Evolutionary conservation across 1,284 basidiomycete species (phyloP).

Genomic region (Neonothopanus nambi): DNA sequence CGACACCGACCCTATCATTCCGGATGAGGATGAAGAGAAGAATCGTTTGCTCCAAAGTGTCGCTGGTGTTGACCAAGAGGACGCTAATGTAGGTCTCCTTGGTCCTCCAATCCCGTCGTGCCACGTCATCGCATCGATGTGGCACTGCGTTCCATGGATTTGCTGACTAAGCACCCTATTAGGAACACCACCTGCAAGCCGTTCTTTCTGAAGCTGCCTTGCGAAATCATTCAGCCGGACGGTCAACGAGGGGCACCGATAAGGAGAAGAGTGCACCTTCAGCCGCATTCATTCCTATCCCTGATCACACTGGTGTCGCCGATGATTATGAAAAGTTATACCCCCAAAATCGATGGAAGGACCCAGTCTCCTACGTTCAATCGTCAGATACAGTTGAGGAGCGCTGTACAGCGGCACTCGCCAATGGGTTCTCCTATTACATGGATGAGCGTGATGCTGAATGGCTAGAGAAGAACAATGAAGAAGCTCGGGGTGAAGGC

Average conservation of each 20-base stretch:
- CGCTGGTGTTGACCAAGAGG: constrained; percentile 80
- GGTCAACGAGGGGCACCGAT: constrained; percentile 39
- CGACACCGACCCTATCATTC: constrained; percentile 79
- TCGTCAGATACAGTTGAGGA: constrained; percentile 92
- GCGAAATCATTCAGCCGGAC: constrained; percentile 46
- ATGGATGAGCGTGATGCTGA: constrained; percentile 96
- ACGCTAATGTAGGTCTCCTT: constrained; percentile 75
- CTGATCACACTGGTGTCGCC: constrained; percentile 83
- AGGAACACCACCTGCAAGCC: constrained; percentile 95
- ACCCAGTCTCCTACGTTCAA: constrained; percentile 80
- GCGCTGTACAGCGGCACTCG: constrained; percentile 52
- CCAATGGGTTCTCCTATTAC: constrained; percentile 79
- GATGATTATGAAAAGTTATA: constrained; percentile 78
- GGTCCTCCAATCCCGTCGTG: constrained; percentile 29
- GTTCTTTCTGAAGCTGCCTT: constrained; percentile 75
- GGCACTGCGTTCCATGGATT: constrained; percentile 54
- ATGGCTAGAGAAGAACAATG: constrained; percentile 93
- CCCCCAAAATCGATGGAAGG: constrained; percentile 65
- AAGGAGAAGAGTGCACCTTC: constrained; percentile 42
- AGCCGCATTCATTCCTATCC: constrained; percentile 86
- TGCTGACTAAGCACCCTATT: constrained; percentile 55
- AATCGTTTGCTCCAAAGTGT: constrained; percentile 52
- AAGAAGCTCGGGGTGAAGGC: constrained; percentile 83
- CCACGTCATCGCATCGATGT: constrained; percentile 33
- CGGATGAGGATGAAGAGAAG: constrained; percentile 83